phyloP scores from a whole-genome alignment of 2,329 filamentous ascomycete genomes.

The Pseudocercospora fijiensis region DNA sequence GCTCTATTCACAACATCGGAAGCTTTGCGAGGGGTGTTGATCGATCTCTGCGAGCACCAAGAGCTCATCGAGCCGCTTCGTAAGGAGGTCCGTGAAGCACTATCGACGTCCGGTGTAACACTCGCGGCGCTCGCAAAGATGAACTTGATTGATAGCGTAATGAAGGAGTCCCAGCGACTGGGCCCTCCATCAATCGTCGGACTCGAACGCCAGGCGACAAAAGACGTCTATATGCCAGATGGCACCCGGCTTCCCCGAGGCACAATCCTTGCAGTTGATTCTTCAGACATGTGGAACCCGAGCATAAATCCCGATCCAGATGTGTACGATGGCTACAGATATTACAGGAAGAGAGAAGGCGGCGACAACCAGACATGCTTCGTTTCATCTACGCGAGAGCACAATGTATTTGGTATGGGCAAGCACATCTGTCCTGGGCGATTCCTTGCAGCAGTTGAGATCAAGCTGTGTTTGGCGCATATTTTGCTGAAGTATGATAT shows the following conservation, averaged over 20 bases:
- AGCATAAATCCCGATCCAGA: neutral
- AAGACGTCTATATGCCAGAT: neutral
- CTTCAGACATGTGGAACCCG: neutral
- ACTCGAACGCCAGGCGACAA: neutral
- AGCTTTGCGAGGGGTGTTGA: neutral
- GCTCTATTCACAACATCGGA: neutral
- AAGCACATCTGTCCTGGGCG: slow-evolving; percentile 39
- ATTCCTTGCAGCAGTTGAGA: slow-evolving; percentile 39
- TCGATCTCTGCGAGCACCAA: neutral
- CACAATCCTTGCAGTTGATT: neutral
- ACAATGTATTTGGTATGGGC: slow-evolving; percentile 36
- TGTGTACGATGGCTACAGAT: neutral
- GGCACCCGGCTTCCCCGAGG: neutral
- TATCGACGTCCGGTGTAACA: neutral
- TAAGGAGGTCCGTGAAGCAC: neutral
- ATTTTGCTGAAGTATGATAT: slow-evolving; percentile 39
- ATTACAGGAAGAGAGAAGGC: neutral
- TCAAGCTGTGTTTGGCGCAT: slow-evolving; percentile 37
- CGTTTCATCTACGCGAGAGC: slow-evolving; percentile 19
- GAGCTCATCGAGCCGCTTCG: neutral
- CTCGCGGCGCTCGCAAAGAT: neutral
- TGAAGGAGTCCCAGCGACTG: neutral
- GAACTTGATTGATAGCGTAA: neutral
- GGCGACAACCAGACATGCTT: neutral
- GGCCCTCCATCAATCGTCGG: neutral